Evolutionary conservation across 2,329 filamentous ascomycete genomes (phyloP).

Genomic region (Scleromitrula shiraiana): DNA sequence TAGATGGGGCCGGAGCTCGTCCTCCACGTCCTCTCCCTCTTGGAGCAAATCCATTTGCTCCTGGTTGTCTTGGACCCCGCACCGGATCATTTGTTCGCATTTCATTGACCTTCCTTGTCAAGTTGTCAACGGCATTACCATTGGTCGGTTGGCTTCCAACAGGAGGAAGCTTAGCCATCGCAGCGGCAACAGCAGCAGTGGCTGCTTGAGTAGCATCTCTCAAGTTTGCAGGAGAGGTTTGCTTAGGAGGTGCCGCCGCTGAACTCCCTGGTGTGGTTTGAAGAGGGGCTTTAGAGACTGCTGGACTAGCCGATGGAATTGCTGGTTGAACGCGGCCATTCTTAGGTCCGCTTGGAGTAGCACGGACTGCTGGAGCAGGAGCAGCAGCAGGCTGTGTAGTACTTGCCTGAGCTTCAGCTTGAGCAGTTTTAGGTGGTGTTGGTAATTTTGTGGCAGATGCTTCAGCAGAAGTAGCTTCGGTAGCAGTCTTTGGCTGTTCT

Average conservation of each 20-base stretch:
- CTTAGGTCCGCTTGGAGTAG: constrained; percentile 34
- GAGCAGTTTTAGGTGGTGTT: constrained; percentile 58
- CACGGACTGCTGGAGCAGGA: constrained; percentile 10
- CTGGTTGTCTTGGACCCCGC: constrained; percentile 40
- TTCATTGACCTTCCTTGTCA: constrained; percentile 67
- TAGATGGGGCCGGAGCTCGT: constrained; percentile 39
- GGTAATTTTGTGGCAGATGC: constrained; percentile 33
- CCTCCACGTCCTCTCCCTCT: constrained; percentile 38
- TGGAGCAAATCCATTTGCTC: constrained; percentile 32
- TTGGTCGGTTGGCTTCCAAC: constrained; percentile 24
- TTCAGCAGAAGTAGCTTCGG: constrained; percentile 33
- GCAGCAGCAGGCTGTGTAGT: constrained; percentile 14
- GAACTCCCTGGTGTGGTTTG: constrained; percentile 28
- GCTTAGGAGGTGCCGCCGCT: constrained; percentile 5
- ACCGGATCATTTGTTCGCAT: constrained; percentile 60
- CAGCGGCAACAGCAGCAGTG: constrained; percentile 68
- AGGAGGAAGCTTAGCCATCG: constrained; percentile 62
- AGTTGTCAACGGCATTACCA: constrained; percentile 53
- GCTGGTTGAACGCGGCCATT: constrained; percentile 53
- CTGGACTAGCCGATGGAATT: constrained; percentile 47
- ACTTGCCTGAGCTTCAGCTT: constrained; percentile 41
- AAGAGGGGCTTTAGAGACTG: constrained; percentile 32
- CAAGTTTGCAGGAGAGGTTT: constrained; percentile 36
- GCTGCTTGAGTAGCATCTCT: constrained; percentile 67
- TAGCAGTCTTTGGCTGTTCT: constrained; percentile 46